These are phyloP conservation scores for Fusarium setosum DNA, from an alignment of 2,329 filamentous ascomycete genomes.

Conservation along the genomic window DNA sequence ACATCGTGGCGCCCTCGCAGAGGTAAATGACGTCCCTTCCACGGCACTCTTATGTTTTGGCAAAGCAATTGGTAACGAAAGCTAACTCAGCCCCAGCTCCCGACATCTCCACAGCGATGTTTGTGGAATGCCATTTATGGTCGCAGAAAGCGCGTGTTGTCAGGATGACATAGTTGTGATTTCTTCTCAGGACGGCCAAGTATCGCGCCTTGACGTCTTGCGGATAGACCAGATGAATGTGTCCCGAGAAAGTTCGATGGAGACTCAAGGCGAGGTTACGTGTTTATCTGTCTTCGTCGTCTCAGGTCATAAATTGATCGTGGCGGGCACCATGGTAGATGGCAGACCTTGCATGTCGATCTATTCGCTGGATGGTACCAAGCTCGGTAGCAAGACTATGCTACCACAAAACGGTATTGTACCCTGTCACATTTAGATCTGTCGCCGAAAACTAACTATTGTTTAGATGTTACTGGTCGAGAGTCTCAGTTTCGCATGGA, in stretches of 20 bases:
- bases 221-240: conserved; percentile 49
- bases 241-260: conserved; percentile 44
- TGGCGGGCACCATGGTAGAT: conserved; percentile 50
- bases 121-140: conserved; percentile 40
- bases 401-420: conserved; percentile 25
- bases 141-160: conserved; percentile 57
- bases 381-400: conserved; percentile 28
- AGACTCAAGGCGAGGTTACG: conserved; percentile 60
- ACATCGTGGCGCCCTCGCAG: conserved; percentile 50
- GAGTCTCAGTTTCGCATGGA: conserved; percentile 44
- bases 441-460: conserved; percentile 6
- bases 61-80: neutral
- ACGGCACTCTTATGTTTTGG: neutral
- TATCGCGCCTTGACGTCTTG: conserved; percentile 55
- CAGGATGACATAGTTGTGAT: conserved; percentile 53
- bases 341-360: conserved; percentile 49
- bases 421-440: neutral
- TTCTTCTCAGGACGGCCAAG: conserved; percentile 51
- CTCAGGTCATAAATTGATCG: conserved; percentile 41
- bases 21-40: conserved; percentile 38
- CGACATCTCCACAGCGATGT: conserved; percentile 48
- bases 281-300: conserved; percentile 54
- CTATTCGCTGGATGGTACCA: conserved; percentile 42
- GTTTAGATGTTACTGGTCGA: neutral
- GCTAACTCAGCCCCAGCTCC: conserved; percentile 40